Evolutionary conservation across 2,329 filamentous ascomycete genomes (phyloP).

Genomic region (Pseudogymnoascus sp.): DNA sequence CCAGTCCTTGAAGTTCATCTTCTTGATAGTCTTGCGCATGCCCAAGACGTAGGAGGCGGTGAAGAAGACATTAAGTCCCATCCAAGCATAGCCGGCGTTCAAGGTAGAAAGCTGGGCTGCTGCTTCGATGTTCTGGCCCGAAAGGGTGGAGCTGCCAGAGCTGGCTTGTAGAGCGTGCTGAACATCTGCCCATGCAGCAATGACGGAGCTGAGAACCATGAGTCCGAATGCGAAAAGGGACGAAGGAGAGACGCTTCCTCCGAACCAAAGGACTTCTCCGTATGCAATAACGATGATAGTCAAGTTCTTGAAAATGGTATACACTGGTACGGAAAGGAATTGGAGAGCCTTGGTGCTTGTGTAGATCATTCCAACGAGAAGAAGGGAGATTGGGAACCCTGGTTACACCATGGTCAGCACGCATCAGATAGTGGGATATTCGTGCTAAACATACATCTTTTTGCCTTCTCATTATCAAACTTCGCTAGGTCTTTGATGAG

Average conservation of each 20-base stretch:
- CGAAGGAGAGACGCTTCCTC: slow-evolving; percentile 79
- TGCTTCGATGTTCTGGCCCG: slow-evolving; percentile 40
- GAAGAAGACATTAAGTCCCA: slow-evolving; percentile 94
- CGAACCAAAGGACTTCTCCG: slow-evolving; percentile 97
- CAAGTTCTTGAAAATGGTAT: slow-evolving; percentile 99
- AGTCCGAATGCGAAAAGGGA: slow-evolving; percentile 88
- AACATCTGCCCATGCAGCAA: slow-evolving; percentile 97
- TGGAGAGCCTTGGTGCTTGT: slow-evolving; percentile 92
- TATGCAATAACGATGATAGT: slow-evolving; percentile 98
- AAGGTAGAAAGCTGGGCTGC: slow-evolving; percentile 75
- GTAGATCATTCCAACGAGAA: slow-evolving; percentile 98
- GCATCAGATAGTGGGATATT: slow-evolving; percentile 8
- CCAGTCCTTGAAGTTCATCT: slow-evolving; percentile 99
- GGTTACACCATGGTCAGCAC: slow-evolving; percentile 17
- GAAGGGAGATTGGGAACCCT: slow-evolving; percentile 95
- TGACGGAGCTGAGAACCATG: slow-evolving; percentile 90
- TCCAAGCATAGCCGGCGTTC: slow-evolving; percentile 95
- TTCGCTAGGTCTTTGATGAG: slow-evolving; percentile 73
- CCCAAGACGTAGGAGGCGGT: slow-evolving; percentile 80
- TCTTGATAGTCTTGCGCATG: slow-evolving; percentile 98
- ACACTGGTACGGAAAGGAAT: slow-evolving; percentile 93
- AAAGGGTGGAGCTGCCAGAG: slow-evolving; percentile 32
- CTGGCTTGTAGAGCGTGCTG: slow-evolving; percentile 67
- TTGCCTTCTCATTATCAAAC: slow-evolving; percentile 82
- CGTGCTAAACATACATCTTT: slow-evolving; percentile 64